Conservation (phyloP, 148 eudicot genomes). For the Amaranthus hypochondriacus region DNA sequence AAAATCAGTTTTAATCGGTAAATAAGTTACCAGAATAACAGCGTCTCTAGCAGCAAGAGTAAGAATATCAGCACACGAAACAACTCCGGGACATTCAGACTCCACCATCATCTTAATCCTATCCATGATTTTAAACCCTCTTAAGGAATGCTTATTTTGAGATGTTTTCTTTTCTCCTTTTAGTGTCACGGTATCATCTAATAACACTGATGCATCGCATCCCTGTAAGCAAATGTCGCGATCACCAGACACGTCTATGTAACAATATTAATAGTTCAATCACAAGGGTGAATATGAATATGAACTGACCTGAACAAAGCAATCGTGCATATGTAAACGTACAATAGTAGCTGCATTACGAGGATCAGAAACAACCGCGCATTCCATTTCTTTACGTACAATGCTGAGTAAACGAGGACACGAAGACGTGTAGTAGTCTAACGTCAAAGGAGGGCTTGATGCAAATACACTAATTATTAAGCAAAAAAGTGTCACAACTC, state of each 20-base stretch:
- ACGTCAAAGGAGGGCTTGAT: constrained; percentile 31
- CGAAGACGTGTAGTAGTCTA: constrained; percentile 62
- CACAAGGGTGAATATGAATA: neutral
- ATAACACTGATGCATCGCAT: constrained; percentile 82
- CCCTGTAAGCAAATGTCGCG: constrained; percentile 44
- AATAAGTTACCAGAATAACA: constrained; percentile 48
- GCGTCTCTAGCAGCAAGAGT: constrained; percentile 93
- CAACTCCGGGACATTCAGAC: constrained; percentile 82
- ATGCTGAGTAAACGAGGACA: constrained; percentile 60
- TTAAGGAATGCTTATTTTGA: constrained; percentile 51
- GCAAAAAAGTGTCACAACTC: neutral
- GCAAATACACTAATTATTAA: neutral
- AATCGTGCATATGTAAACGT: constrained; percentile 85
- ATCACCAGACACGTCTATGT: neutral
- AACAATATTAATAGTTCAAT: neutral
- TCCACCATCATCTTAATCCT: constrained; percentile 70
- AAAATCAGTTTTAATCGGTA: no score
- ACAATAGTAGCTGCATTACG: constrained; percentile 80
- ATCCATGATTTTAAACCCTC: constrained; percentile 70
- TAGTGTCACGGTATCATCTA: constrained; percentile 73
- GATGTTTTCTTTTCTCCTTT: constrained; percentile 77
- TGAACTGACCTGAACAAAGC: constrained; percentile 81
- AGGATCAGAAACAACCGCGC: constrained; percentile 75
- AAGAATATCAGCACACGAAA: constrained; percentile 93
- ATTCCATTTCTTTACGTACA: constrained; percentile 86